Conservation (phyloP, 2,329 filamentous ascomycete genomes). For the Calonectria hawksworthii region DNA sequence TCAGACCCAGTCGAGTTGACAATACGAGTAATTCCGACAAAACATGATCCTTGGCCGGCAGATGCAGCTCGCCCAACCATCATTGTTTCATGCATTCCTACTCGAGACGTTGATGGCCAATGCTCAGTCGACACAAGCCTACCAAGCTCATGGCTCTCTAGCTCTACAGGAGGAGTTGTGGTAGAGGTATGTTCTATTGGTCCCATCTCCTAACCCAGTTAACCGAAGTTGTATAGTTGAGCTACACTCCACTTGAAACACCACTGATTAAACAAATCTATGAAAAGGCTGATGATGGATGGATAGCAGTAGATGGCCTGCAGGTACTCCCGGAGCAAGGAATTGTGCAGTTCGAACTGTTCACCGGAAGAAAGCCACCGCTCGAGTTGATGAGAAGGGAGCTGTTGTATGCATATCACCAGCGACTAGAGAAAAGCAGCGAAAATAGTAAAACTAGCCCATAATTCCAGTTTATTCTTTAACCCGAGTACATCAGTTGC, state of each 20-base stretch:
- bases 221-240: constrained; percentile 48
- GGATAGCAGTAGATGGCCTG: constrained; percentile 71
- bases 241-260: constrained; percentile 26
- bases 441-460: not conserved
- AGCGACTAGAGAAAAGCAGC: not conserved
- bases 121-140: constrained; percentile 60
- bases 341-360: constrained; percentile 73
- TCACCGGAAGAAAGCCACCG: constrained; percentile 71
- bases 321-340: constrained; percentile 73
- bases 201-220: constrained; percentile 56
- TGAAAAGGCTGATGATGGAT: constrained; percentile 60
- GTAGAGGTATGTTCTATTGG: constrained; percentile 52
- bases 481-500: not conserved
- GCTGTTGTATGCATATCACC: constrained; percentile 16
- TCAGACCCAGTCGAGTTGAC: not conserved
- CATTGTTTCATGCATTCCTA: constrained; percentile 31
- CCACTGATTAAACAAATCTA: constrained; percentile 69
- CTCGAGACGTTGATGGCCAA: constrained; percentile 18
- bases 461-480: not conserved
- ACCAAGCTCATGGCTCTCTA: constrained; percentile 68
- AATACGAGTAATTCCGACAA: constrained; percentile 46
- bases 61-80: constrained; percentile 30
- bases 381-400: constrained; percentile 62
- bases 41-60: constrained; percentile 29
- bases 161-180: constrained; percentile 70